Conservation (phyloP, 2,329 filamentous ascomycete species). For the Diaporthe amygdali region DNA sequence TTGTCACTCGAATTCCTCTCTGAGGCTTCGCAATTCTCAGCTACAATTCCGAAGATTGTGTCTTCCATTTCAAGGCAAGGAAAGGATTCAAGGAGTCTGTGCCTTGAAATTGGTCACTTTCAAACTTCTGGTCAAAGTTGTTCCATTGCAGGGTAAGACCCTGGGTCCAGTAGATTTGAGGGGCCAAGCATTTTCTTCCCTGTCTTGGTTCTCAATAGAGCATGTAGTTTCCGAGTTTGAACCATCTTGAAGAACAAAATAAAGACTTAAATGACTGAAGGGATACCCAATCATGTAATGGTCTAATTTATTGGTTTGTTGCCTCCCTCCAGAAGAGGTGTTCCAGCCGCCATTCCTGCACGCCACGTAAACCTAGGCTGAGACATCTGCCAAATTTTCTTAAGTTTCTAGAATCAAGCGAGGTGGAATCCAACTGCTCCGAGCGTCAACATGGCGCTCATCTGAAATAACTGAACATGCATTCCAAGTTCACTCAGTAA, state of each 20-base stretch:
- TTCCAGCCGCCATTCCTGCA: not conserved
- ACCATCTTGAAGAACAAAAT: not conserved
- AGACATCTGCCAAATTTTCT: not conserved
- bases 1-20: too few species aligned
- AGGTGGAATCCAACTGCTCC: not conserved
- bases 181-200: not conserved
- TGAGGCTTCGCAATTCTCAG: too few species aligned
- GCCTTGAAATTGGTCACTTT: not conserved
- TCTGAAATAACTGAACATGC: too few species aligned
- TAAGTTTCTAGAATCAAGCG: not conserved
- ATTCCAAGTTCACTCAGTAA: too few species aligned
- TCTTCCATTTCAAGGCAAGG: too few species aligned
- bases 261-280: not conserved
- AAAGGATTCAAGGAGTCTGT: too few species aligned
- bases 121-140: fast-evolving
- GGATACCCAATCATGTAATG: not conserved
- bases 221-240: not conserved
- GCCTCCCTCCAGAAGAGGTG: not conserved
- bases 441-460: not conserved
- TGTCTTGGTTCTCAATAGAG: not conserved
- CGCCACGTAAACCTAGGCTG: not conserved
- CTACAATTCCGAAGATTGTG: too few species aligned
- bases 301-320: not conserved
- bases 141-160: not conserved
- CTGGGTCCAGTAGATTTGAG: not conserved